A percentile compares a stretch with the other conserved stretches of the same genome.
phyloP scores from a whole-genome alignment of 129 eudicot genomes.

The Erigeron canadensis region DNA sequence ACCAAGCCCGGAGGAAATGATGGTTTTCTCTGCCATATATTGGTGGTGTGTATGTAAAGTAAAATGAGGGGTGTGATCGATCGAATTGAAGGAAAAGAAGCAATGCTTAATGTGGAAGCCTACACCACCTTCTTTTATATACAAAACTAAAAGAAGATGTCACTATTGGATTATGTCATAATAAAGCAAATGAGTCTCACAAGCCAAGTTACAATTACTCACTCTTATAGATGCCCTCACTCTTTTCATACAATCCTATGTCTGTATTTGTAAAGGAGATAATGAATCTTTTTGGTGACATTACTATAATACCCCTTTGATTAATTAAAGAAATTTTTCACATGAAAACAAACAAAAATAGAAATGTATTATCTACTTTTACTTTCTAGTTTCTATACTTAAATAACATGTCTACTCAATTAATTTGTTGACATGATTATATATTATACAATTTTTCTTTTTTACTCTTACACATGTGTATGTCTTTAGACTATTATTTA shows the following conservation, averaged over 20 bases:
- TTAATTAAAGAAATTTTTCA: background rate
- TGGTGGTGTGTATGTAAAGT: background rate
- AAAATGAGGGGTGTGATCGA: background rate
- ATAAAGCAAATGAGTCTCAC: conserved; percentile 36
- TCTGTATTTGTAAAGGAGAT: background rate
- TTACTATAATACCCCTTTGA: conserved; percentile 20
- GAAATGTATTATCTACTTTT: background rate
- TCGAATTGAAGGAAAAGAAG: conserved; percentile 13
- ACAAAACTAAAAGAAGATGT: conserved; percentile 14
- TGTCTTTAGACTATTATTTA: no score
- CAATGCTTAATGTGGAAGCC: conserved; percentile 37
- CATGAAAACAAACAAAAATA: background rate
- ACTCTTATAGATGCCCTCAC: conserved; percentile 7
- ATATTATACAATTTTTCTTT: no score
- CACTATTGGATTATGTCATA: conserved; percentile 26
- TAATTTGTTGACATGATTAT: no score
- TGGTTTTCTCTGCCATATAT: conserved; percentile 32
- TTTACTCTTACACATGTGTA: no score
- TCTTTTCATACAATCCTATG: background rate
- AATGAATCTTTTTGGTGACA: background rate
- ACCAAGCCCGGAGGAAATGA: conserved; percentile 38
- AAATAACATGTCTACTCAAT: no score
- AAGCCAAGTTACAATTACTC: conserved; percentile 40
- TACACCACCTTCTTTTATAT: conserved; percentile 15
- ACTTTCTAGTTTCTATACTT: no score